These are phyloP conservation scores for Ustilago crameri DNA, from an alignment of 1,284 basidiomycete genomes.

Conservation along the genomic window DNA sequence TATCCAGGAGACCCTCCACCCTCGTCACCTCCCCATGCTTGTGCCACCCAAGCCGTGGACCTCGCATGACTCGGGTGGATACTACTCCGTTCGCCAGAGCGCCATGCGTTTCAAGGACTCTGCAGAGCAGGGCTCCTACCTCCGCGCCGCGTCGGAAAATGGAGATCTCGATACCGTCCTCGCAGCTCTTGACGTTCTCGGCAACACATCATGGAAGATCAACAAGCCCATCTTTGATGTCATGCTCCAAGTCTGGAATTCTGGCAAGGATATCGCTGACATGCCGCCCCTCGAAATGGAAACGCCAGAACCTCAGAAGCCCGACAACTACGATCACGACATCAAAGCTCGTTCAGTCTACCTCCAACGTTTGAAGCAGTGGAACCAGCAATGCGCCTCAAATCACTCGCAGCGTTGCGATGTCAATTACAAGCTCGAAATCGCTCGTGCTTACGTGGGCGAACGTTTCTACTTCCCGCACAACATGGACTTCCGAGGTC, in stretches of 20 bases:
- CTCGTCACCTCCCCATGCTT: slow-evolving; percentile 95
- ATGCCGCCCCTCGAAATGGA: slow-evolving; percentile 67
- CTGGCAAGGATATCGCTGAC: slow-evolving; percentile 69
- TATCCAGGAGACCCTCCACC: slow-evolving; percentile 82
- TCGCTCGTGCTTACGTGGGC: slow-evolving; percentile 86
- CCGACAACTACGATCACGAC: slow-evolving; percentile 76
- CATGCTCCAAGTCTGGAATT: slow-evolving; percentile 84
- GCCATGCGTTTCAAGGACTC: slow-evolving; percentile 92
- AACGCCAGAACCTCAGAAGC: slow-evolving; percentile 73
- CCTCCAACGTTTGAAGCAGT: slow-evolving; percentile 74
- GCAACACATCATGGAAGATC: slow-evolving; percentile 89
- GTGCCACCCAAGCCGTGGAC: slow-evolving; percentile 90
- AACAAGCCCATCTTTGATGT: slow-evolving; percentile 82
- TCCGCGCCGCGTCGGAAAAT: slow-evolving; percentile 79
- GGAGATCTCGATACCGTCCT: slow-evolving; percentile 87
- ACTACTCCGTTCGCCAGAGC: slow-evolving; percentile 71
- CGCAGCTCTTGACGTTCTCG: slow-evolving; percentile 88
- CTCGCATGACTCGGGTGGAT: slow-evolving; percentile 82
- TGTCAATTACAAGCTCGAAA: slow-evolving; percentile 97
- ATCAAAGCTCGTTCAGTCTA: slow-evolving; percentile 76
- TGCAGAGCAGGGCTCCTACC: slow-evolving; percentile 83
- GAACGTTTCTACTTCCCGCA: slow-evolving; percentile 94
- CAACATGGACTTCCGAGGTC: slow-evolving; percentile 97
- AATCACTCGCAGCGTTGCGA: slow-evolving; percentile 87
- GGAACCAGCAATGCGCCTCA: slow-evolving; percentile 64